A percentile compares a stretch with the other conserved stretches of the same genome.
phyloP scores from a whole-genome alignment of 345 rosid species.

The Citrus inodora region DNA sequence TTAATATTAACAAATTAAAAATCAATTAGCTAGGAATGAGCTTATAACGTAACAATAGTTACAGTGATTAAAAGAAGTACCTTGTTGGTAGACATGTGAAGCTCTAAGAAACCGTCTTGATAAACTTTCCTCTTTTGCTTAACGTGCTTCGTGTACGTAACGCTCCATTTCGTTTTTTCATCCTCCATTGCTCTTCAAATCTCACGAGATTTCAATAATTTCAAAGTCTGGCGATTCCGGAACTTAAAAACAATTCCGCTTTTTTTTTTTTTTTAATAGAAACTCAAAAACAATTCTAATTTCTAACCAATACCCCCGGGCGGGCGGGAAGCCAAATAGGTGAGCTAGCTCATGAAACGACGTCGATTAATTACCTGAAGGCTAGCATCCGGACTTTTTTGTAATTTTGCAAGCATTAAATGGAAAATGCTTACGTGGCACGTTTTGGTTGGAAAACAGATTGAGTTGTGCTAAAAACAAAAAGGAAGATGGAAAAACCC shows the following conservation, averaged over 20 bases:
- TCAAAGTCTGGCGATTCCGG: not conserved
- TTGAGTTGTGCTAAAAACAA: not conserved
- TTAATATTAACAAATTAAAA: not conserved
- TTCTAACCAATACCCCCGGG: not conserved
- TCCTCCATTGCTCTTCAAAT: constrained; percentile 27
- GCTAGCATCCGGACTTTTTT: not conserved
- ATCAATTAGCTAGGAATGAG: not conserved
- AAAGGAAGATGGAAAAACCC: not conserved
- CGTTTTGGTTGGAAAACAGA: not conserved
- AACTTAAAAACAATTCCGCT: not conserved
- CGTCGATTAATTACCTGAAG: not conserved
- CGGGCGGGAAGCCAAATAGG: constrained; percentile 1
- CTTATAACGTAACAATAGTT: not conserved
- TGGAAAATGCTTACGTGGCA: not conserved
- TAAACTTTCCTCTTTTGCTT: constrained; percentile 79
- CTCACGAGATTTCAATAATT: not conserved
- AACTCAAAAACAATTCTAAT: too few relatives aligned
- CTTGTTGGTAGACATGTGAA: constrained; percentile 49
- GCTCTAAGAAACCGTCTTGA: constrained; percentile 72
- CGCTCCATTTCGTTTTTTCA: constrained; percentile 61
- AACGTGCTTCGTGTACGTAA: constrained; percentile 78
- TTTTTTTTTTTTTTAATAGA: too few relatives aligned
- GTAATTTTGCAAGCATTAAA: not conserved
- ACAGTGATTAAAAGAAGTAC: constrained; percentile 27
- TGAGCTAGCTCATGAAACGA: not conserved